Conservation (phyloP, 305 asterid species). For the Solanum hybrid region DNA sequence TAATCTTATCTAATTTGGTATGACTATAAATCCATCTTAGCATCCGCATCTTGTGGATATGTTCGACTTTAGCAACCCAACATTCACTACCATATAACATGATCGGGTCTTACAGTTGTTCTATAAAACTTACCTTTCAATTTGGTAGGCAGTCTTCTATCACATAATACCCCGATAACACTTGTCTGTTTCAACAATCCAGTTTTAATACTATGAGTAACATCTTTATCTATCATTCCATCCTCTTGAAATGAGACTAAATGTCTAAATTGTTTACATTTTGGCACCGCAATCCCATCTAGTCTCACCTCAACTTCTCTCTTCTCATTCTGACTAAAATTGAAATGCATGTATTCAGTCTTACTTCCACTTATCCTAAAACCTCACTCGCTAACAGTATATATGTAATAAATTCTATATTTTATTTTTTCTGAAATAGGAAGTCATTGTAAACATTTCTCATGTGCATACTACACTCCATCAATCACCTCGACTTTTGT, state of each 20-base stretch:
- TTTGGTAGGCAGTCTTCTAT: not conserved
- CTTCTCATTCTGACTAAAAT: not conserved
- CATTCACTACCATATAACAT: not conserved
- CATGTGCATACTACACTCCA: not conserved
- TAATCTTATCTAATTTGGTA: not conserved
- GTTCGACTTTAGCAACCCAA: not conserved
- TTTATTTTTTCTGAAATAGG: not conserved
- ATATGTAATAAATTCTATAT: not conserved
- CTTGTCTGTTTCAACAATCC: not conserved
- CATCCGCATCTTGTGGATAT: not conserved
- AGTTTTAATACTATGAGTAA: not conserved
- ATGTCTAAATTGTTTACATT: not conserved
- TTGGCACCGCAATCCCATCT: not conserved
- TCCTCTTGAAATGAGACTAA: not conserved
- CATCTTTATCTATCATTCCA: not conserved
- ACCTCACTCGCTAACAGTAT: not conserved
- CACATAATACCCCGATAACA: not conserved
- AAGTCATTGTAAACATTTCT: not conserved
- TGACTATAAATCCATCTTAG: not conserved
- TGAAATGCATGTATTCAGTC: not conserved
- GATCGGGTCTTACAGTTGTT: not conserved
- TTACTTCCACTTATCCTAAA: not conserved
- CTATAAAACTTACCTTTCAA: not conserved
- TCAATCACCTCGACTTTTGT: not conserved
- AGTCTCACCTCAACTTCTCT: not conserved